Percentiles rank a stretch among this genome's conserved stretches.
Evolutionary conservation across 2,329 filamentous ascomycete genomes (phyloP).

Genomic region (Amylocarpus encephaloides): DNA sequence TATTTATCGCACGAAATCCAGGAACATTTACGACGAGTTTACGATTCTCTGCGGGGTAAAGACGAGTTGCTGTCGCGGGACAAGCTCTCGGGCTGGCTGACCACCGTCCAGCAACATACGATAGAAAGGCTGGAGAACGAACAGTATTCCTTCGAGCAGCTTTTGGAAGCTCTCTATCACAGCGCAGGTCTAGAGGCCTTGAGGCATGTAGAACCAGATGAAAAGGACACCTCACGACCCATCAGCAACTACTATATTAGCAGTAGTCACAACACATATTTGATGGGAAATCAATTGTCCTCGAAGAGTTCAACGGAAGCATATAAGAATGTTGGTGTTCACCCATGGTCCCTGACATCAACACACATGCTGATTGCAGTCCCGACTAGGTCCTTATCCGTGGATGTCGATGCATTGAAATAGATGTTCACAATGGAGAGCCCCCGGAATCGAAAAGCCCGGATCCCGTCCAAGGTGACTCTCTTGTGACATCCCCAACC

Average conservation of each 20-base stretch:
- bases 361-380: background rate
- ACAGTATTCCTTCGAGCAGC: conserved; percentile 30
- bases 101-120: conserved; percentile 37
- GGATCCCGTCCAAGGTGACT: background rate
- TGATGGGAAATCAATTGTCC: conserved; percentile 78
- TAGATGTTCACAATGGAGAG: conserved; percentile 86
- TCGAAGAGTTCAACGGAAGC: conserved; percentile 68
- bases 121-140: conserved; percentile 21
- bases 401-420: conserved; percentile 86
- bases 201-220: conserved; percentile 12
- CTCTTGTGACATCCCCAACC: conserved; percentile 27
- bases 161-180: conserved; percentile 28
- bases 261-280: conserved; percentile 91
- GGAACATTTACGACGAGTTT: conserved; percentile 43
- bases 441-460: conserved; percentile 21
- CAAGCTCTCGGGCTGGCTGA: conserved; percentile 45
- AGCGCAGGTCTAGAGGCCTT: conserved; percentile 26
- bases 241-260: conserved; percentile 79
- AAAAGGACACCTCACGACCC: conserved; percentile 29
- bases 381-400: conserved; percentile 57
- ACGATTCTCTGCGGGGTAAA: conserved; percentile 37
- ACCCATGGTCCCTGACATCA: background rate
- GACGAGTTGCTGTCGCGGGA: conserved; percentile 33
- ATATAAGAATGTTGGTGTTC: conserved; percentile 61
- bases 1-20: conserved; percentile 45